Conservation (phyloP, 345 rosid genomes). For the Gynandropsis gynandra region DNA sequence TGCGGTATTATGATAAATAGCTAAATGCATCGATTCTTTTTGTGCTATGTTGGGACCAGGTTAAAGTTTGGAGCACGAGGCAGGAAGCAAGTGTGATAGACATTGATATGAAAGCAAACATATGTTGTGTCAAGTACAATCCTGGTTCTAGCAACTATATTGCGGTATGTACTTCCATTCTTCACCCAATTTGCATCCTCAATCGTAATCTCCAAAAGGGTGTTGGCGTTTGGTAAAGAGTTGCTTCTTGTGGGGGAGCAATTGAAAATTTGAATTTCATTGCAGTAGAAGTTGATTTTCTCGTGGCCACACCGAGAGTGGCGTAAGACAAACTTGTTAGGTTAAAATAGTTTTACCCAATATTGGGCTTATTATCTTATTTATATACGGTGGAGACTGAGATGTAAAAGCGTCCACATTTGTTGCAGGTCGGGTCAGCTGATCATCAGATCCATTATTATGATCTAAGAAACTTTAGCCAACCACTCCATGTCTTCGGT, state of each 20-base stretch:
- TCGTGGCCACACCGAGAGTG: no score
- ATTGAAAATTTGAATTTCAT: no score
- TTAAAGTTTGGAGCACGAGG: constrained; percentile 95
- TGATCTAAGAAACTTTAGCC: constrained; percentile 76
- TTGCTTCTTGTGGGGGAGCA: no score
- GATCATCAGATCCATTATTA: constrained; percentile 90
- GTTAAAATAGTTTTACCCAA: no score
- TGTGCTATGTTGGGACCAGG: constrained; percentile 39
- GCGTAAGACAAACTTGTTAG: no score
- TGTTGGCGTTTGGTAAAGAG: no score
- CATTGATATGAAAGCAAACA: constrained; percentile 98
- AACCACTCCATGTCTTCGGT: constrained; percentile 82
- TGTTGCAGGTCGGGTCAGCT: constrained; percentile 89
- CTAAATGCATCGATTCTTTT: no score
- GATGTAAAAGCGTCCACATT: constrained; percentile 10
- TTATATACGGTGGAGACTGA: constrained; percentile 2
- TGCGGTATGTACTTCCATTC: constrained; percentile 52
- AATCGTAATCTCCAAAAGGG: no score
- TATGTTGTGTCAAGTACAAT: constrained; percentile 96
- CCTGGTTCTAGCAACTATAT: constrained; percentile 92
- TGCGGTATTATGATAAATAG: no score
- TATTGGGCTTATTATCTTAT: constrained; percentile 4
- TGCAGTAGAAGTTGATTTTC: no score
- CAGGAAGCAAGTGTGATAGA: constrained; percentile 92
- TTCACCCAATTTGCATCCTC: constrained; percentile 12